Base-by-base conservation (phyloP, 306 rosid species). In the Castanea sativa region DNA sequence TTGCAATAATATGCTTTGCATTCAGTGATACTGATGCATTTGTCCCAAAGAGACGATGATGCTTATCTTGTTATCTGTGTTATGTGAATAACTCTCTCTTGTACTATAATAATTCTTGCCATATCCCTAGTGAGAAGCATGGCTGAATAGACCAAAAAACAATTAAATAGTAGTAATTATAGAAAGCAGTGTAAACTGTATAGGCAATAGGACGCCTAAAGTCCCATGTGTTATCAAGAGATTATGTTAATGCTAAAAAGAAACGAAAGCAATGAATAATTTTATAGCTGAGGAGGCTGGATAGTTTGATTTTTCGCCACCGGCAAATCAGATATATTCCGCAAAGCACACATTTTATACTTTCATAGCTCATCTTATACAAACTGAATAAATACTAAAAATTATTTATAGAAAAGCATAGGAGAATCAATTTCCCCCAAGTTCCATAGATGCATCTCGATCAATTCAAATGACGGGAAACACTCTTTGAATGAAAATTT, bases 21-120 rank as follows among this genome's bases (percentile, higher is more conserved):
- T 86, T 88, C 76, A 76, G 79, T 69, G 71, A 81, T 55, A 55
- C 38, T 68, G 68, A 81, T 60, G 63, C 35, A 69, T 74, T 85
- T 81, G 73, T 71, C 69, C 29, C 6, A 16, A 7, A 75, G 29
- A 71, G 76, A 65, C 23, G 52, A 33, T 79, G 84, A 83, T 83
- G 61, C 80, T 74, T 69, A 56, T 80, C 88, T 91, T 84, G 90
- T 82, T 76, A 76, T 69, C 74, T 27, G 89, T 83, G 85, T 76
- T 76, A 73, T 20, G 13, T 33, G 80, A 73, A 53, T 74, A 27
- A 76, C 71, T 76, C 74, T 76, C 69, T 65, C 63, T 85, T 80
- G 76, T 64, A 86, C 16, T 14, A 77, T 78, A 83, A 87, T 83
- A 57, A 83, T 85, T 88, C 76, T 78, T 64, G 73, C 86, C 85